Base-by-base conservation (phyloP, 148 eudicot species). In the Vaccinium myrtillus region DNA sequence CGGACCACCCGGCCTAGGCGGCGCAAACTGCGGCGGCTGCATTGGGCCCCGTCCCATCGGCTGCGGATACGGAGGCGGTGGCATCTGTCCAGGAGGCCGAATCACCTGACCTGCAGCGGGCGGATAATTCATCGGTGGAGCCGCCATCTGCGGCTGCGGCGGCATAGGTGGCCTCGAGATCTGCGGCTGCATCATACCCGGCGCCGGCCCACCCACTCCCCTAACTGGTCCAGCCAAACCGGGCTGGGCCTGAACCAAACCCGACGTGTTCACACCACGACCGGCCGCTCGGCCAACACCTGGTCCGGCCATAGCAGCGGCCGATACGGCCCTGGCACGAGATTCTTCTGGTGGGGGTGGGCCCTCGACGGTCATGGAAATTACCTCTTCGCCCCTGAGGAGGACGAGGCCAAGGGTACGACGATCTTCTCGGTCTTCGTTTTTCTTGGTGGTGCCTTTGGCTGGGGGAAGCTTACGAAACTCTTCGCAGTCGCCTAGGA, bases 171-270 rank as follows among this genome's bases (percentile, higher is more conserved):
- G 98, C 21, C 98, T 83, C 0, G 97, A 91, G 53, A 96, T 92
- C 93, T 94, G 98, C 0, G 99, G 99, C 89, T 94, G 99, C 99
- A 96, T 96, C 99, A 96, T 96, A 0, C 93, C 93, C 0, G 97
- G 97, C 0, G 98, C 95, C 0, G 99, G 99, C 0, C 98, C 99
- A 59, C 99, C 99, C 1, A 96, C 93, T 0, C 99, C 99, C 0
- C 99, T 84, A 13, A 93, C 96, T 0, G 99, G 99, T 0, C 99
- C 99, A 8, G 99, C 91, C 0, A 96, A 69, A 2, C 99, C 99
- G 0, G 98, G 98, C 81, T 93, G 99, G 0, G 97, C 98, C 53
- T 92, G 93, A 2, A 90, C 80, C 4, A 90, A 77, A 0, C 95
- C 92, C 0, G 91, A 93, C 3, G 97, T 86, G 0, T 93, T 92